A percentile compares a stretch with the other conserved stretches of the same genome.
Conservation (phyloP, 2,329 filamentous ascomycete genomes). For the Didymella lethalis region DNA sequence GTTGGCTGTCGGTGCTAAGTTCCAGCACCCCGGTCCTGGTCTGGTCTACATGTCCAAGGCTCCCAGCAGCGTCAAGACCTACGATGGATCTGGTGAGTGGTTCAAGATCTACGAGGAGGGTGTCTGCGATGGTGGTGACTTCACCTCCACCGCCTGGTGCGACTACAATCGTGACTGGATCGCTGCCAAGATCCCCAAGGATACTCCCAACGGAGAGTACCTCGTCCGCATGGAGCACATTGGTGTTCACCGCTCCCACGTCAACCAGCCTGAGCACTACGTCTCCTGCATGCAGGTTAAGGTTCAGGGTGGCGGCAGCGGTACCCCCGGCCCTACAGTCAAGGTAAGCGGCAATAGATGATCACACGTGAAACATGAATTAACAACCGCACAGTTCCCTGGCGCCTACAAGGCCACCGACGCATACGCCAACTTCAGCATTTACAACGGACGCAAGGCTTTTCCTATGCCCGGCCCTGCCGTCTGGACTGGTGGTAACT, state of each 20-base stretch:
- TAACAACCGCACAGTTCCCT: constrained; percentile 39
- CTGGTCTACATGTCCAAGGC: constrained; percentile 43
- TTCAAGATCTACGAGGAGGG: constrained; percentile 44
- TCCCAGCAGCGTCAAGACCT: constrained; percentile 28
- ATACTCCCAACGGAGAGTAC: constrained; percentile 54
- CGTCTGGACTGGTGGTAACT: constrained; percentile 26
- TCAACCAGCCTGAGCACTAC: constrained; percentile 54
- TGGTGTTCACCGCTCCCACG: constrained; percentile 40
- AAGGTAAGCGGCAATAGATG: constrained; percentile 22
- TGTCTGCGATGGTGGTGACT: constrained; percentile 29
- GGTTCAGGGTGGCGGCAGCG: constrained; percentile 47
- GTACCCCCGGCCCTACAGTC: constrained; percentile 45
- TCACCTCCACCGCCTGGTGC: constrained; percentile 34
- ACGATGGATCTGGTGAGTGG: constrained; percentile 39
- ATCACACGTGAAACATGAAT: background rate
- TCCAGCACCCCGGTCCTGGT: constrained; percentile 37
- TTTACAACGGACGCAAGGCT: constrained; percentile 34
- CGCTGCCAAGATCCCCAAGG: constrained; percentile 49
- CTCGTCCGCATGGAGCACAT: constrained; percentile 56
- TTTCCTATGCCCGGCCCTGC: constrained; percentile 29
- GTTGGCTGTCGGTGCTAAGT: constrained; percentile 32
- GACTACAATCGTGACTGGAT: constrained; percentile 34
- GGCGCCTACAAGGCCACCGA: constrained; percentile 41
- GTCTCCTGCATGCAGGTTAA: constrained; percentile 54
- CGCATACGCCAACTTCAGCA: constrained; percentile 39